Conservation (phyloP, 257 asterid species). For the Capsicum chinense region DNA sequence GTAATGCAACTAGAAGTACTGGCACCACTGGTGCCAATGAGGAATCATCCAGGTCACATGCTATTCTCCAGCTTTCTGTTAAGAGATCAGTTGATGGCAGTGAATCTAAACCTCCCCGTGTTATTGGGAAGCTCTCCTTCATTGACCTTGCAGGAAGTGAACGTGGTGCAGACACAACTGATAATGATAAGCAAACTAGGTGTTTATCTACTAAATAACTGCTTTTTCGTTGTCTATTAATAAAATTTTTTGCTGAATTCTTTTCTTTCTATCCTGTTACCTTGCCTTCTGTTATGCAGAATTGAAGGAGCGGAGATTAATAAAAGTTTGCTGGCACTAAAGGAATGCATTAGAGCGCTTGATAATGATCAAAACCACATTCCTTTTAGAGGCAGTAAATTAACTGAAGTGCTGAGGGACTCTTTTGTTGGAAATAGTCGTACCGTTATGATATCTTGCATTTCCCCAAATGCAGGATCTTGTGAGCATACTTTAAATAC, state of each 20-base stretch:
- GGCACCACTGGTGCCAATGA: constrained; percentile 99
- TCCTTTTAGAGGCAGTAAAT: constrained; percentile 98
- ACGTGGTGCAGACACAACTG: constrained; percentile 99
- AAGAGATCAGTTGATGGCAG: constrained; percentile 88
- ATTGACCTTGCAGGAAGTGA: constrained; percentile 99
- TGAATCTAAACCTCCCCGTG: constrained; percentile 86
- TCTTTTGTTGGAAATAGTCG: constrained; percentile 96
- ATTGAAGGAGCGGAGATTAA: constrained; percentile 99
- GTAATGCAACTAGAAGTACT: constrained; percentile 87
- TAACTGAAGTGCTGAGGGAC: constrained; percentile 92
- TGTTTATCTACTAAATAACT: constrained; percentile 28
- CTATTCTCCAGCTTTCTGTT: constrained; percentile 91
- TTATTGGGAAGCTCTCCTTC: constrained; percentile 96
- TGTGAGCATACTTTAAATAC: constrained; percentile 97
- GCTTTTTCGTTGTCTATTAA: background rate
- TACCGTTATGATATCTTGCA: constrained; percentile 93
- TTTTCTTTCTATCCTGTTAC: background rate
- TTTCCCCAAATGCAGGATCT: constrained; percentile 92
- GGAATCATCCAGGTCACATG: constrained; percentile 99
- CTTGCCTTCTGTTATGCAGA: constrained; percentile 51
- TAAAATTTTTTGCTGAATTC: background rate
- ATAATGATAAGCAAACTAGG: constrained; percentile 98
- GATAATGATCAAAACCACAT: constrained; percentile 98
- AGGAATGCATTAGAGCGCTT: constrained; percentile 98
- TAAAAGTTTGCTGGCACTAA: constrained; percentile 95